phyloP scores from a whole-genome alignment of 2,329 filamentous ascomycete genomes.

The Diaporthe sp. region DNA sequence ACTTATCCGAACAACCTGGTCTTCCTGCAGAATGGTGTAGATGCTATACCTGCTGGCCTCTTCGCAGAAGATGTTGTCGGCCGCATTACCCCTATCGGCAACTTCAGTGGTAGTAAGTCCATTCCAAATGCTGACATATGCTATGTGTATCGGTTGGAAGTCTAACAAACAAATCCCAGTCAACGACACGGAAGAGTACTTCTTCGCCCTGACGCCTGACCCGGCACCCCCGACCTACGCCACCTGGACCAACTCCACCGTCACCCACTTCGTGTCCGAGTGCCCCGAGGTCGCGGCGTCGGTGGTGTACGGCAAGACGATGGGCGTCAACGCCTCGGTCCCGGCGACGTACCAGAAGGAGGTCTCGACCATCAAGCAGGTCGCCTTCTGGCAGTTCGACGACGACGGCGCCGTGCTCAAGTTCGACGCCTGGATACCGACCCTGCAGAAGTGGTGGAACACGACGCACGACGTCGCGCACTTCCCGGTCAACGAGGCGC shows the following conservation, averaged over 20 bases:
- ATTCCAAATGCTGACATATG: too few relatives aligned
- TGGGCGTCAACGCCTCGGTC: constrained; percentile 46
- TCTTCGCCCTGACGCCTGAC: constrained; percentile 57
- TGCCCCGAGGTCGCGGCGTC: constrained; percentile 54
- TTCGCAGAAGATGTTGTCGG: constrained; percentile 56
- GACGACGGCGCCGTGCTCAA: constrained; percentile 56
- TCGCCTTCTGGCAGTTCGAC: constrained; percentile 63
- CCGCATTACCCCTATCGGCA: constrained; percentile 57
- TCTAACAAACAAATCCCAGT: constrained; percentile 45
- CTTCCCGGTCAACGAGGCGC: constrained; percentile 49
- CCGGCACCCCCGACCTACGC: constrained; percentile 48
- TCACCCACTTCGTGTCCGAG: constrained; percentile 52
- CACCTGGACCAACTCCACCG: constrained; percentile 51
- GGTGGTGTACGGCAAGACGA: constrained; percentile 54
- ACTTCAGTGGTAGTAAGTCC: constrained; percentile 51
- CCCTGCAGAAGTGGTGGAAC: constrained; percentile 55
- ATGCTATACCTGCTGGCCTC: constrained; percentile 54
- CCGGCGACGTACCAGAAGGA: constrained; percentile 44
- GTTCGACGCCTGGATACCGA: constrained; percentile 61
- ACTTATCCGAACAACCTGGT: constrained; percentile 56
- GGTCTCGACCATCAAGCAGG: constrained; percentile 53
- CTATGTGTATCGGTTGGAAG: neutral
- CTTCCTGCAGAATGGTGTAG: constrained; percentile 52
- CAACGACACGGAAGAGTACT: constrained; percentile 59
- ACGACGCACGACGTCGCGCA: constrained; percentile 48